phyloP scores from a whole-genome alignment of 140 eudicot genomes.

The Senecio squalidus region DNA sequence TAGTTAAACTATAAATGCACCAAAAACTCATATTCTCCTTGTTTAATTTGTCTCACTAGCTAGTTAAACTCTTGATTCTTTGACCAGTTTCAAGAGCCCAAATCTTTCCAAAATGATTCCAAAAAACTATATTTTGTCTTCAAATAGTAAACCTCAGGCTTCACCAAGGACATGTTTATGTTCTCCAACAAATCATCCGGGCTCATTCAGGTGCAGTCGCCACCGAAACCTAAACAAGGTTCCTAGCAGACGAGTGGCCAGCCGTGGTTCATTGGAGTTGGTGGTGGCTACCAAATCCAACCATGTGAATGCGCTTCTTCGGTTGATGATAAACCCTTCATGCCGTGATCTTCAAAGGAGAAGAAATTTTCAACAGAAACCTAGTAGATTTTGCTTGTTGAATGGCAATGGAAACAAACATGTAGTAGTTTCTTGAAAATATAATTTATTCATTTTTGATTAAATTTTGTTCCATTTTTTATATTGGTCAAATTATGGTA shows the following conservation, averaged over 20 bases:
- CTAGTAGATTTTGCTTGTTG: slow-evolving; percentile 41
- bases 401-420: slow-evolving; percentile 24
- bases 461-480: neutral
- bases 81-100: slow-evolving; percentile 5
- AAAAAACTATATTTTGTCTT: slow-evolving; percentile 11
- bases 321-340: slow-evolving; percentile 39
- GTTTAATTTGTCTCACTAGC: slow-evolving; percentile 19
- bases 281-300: slow-evolving; percentile 21
- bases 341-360: slow-evolving; percentile 39
- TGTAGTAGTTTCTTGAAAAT: slow-evolving; percentile 27
- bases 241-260: slow-evolving; percentile 12
- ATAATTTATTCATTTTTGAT: neutral
- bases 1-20: slow-evolving; percentile 19
- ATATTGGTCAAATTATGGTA: neutral
- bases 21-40: slow-evolving; percentile 12
- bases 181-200: slow-evolving; percentile 60
- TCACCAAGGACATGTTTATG: slow-evolving; percentile 40
- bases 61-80: slow-evolving; percentile 6
- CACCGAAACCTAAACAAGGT: slow-evolving; percentile 30
- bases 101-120: slow-evolving; percentile 17
- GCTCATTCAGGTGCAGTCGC: slow-evolving; percentile 50
- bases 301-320: slow-evolving; percentile 27
- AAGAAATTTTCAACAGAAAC: slow-evolving; percentile 39
- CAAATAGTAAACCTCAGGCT: slow-evolving; percentile 16
- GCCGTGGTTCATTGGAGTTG: slow-evolving; percentile 20